These are phyloP conservation scores for Pseudogymnoascus sp. DNA, from an alignment of 2,329 filamentous ascomycete species.

Conservation along the genomic window DNA sequence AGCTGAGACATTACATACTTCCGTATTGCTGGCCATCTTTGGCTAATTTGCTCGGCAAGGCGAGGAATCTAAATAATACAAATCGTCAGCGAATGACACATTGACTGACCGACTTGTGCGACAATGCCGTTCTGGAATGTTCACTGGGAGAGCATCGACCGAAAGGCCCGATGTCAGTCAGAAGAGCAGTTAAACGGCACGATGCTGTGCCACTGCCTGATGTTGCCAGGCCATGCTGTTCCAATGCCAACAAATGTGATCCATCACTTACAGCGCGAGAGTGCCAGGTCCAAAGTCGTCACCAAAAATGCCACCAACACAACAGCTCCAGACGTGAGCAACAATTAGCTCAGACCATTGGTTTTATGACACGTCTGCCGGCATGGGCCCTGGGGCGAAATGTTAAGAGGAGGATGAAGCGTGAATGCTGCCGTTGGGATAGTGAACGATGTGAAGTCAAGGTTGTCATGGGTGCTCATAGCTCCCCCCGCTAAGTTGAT, in stretches of 20 bases:
- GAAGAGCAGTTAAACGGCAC: not conserved
- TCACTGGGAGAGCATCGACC: not conserved
- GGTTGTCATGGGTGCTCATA: conserved; percentile 3
- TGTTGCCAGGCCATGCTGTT: not conserved
- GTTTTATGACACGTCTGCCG: conserved; percentile 2
- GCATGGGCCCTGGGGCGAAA: not conserved
- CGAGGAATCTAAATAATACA: conserved; percentile 4
- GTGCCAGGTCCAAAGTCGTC: not conserved
- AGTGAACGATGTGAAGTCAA: conserved; percentile 3
- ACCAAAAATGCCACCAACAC: not conserved
- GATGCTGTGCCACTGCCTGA: not conserved
- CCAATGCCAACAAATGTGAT: not conserved
- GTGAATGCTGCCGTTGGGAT: not conserved
- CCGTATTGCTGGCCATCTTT: conserved; percentile 4
- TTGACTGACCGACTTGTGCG: not conserved
- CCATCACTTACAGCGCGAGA: conserved; percentile 1
- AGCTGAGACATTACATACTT: conserved; percentile 6
- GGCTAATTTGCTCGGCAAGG: not conserved
- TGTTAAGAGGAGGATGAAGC: not conserved
- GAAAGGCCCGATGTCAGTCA: conserved; percentile 3
- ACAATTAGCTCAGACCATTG: conserved; percentile 5
- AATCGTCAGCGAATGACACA: conserved; percentile 5
- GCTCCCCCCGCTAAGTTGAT: conserved; percentile 3
- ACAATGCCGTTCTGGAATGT: conserved; percentile 7
- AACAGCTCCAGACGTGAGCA: conserved; percentile 1